Evolutionary conservation across 257 asterid genomes (phyloP), one percentile per base, ranked within the genome.

Genomic region (Plantago elongata): DNA sequence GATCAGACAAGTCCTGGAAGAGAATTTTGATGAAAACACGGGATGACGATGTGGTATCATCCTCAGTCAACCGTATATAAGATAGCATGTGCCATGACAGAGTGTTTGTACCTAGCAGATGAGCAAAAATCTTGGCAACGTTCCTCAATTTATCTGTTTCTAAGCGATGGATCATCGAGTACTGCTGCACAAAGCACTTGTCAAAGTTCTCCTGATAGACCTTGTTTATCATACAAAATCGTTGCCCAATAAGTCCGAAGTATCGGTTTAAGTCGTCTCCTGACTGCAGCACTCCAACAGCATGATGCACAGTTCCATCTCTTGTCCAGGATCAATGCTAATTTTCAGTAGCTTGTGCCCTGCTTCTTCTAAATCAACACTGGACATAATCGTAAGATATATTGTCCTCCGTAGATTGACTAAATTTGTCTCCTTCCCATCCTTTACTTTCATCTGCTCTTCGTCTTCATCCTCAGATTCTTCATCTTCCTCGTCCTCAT

Each of bases 1-100:
- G 94, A 68, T 83, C 91, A 0, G 89, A 83, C 55, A 90, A 64
- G 62, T 90, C 98, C 98, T 72, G 85, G 67, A 82, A 82, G 62
- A 82, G 81, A 57, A 82, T 77, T 71, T 77, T 82, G 52, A 79
- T 79, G 45, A 82, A 82, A 45, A 72, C 77, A 30, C 89, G 83
- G 42, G 89, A 79, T 2, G 83, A 82, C 7, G 83, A 79, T 12
- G 83, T 77, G 0, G 89, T 82, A 46, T 82, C 89, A 58, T 77
- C 85, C 59, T 79, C 89, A 1, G 85, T 82, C 40, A 82, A 68
- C 14, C 78, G 72, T 40, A 82, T 77, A 12, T 79, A 82, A 60
- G 80, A 71, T 69, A 82, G 66, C 15, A 78, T 79, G 50, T 82
- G 83, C 89, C 89, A 82, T 18, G 85, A 81, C 29, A 82, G 66